A percentile compares a stretch with the other conserved stretches of the same genome.
Evolutionary conservation across 2,329 filamentous ascomycete genomes (phyloP).

Genomic region (Penicillium palitans): DNA sequence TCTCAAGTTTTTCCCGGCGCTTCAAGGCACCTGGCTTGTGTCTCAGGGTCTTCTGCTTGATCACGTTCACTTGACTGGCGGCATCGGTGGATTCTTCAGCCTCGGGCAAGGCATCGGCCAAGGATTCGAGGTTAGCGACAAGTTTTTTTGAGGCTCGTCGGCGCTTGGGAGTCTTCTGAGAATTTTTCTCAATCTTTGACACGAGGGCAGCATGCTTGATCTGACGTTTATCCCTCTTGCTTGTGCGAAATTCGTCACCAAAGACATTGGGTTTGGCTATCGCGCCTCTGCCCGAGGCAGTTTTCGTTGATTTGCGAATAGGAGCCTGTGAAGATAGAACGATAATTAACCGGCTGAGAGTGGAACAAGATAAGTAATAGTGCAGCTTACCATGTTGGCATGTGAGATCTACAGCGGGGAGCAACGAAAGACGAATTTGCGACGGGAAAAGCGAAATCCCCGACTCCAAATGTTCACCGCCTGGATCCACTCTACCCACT

Average conservation of each 20-base stretch:
- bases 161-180: slow-evolving; percentile 59
- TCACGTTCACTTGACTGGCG: slow-evolving; percentile 62
- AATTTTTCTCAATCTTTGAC: slow-evolving; percentile 68
- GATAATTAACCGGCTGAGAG: slow-evolving; percentile 16
- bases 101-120: slow-evolving; percentile 78
- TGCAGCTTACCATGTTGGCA: slow-evolving; percentile 12
- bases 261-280: slow-evolving; percentile 19
- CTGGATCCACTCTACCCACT: slow-evolving; percentile 13
- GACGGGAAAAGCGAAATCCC: slow-evolving; percentile 9
- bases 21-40: slow-evolving; percentile 77
- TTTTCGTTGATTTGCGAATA: slow-evolving; percentile 22
- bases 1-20: slow-evolving; percentile 76
- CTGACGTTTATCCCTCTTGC: slow-evolving; percentile 78
- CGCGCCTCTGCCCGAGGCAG: slow-evolving; percentile 19
- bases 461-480: slow-evolving; percentile 7
- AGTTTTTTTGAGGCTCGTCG: slow-evolving; percentile 75
- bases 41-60: slow-evolving; percentile 72
- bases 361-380: slow-evolving; percentile 10
- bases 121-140: slow-evolving; percentile 68
- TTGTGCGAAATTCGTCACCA: slow-evolving; percentile 59
- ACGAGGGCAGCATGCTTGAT: slow-evolving; percentile 82
- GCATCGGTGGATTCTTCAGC: slow-evolving; percentile 49
- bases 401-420: slow-evolving; percentile 13
- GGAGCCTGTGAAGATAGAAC: slow-evolving; percentile 29
- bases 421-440: slow-evolving; percentile 8